Conservation (phyloP, 768 basidiomycete genomes). For the Lanmaoa pseudosensibilis region DNA sequence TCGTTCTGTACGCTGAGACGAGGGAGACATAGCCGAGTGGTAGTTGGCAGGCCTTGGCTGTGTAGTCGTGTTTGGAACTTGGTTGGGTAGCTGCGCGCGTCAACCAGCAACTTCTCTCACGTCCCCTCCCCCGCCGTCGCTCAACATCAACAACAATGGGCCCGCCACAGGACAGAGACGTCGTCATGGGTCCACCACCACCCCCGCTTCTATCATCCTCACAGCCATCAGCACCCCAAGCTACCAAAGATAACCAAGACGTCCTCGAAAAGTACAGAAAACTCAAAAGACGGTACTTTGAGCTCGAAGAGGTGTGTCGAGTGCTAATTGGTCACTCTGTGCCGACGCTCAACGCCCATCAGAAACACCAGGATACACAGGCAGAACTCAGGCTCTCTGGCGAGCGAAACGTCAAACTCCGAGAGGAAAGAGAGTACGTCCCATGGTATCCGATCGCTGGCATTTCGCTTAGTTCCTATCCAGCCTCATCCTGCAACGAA, state of each 20-base stretch:
- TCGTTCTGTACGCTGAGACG: neutral
- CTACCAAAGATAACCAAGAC: slow-evolving; percentile 44
- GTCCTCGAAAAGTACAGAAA: slow-evolving; percentile 61
- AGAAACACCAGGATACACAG: slow-evolving; percentile 62
- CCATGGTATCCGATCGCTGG: neutral
- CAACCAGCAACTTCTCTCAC: slow-evolving; percentile 28
- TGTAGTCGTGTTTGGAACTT: slow-evolving; percentile 37
- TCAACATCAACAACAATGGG: slow-evolving; percentile 37
- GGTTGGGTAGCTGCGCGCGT: slow-evolving; percentile 29
- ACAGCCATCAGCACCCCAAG: slow-evolving; percentile 28
- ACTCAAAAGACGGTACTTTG: slow-evolving; percentile 64
- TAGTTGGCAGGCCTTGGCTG: slow-evolving; percentile 10
- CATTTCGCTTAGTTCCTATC: slow-evolving; percentile 2
- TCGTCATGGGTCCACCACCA: slow-evolving; percentile 52
- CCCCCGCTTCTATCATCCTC: slow-evolving; percentile 34
- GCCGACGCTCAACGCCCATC: slow-evolving; percentile 1
- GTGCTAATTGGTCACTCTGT: neutral
- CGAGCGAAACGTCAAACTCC: slow-evolving; percentile 61
- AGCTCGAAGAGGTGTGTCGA: slow-evolving; percentile 65
- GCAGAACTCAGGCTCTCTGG: slow-evolving; percentile 59
- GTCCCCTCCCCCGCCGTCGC: neutral
- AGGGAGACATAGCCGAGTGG: slow-evolving; percentile 8
- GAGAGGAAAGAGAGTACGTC: slow-evolving; percentile 63
- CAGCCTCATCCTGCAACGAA: slow-evolving; percentile 58
- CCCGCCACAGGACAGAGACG: slow-evolving; percentile 46